Conservation (phyloP, 345 rosid species). For the Euphorbia peplus region DNA sequence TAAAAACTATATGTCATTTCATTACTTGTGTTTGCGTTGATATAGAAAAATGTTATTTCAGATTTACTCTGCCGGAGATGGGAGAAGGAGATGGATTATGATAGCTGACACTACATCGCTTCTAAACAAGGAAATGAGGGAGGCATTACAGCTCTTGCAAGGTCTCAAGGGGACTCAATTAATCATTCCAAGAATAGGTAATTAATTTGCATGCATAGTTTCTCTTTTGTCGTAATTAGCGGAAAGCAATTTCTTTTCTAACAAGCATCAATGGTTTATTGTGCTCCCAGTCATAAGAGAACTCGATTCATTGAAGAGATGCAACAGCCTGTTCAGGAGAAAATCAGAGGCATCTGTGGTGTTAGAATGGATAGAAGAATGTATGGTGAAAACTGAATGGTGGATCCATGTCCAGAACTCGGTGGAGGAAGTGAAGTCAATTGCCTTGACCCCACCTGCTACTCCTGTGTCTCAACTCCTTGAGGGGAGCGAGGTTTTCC, state of each 20-base stretch:
- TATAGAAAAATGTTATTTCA: slow-evolving; percentile 28
- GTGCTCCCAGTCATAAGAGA: slow-evolving; percentile 60
- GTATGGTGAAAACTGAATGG: slow-evolving; percentile 60
- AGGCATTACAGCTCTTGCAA: slow-evolving; percentile 69
- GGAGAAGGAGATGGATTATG: slow-evolving; percentile 65
- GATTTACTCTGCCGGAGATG: slow-evolving; percentile 38
- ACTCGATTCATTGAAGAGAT: slow-evolving; percentile 56
- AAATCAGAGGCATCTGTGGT: slow-evolving; percentile 50
- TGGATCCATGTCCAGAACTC: slow-evolving; percentile 80
- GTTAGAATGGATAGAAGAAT: slow-evolving; percentile 78
- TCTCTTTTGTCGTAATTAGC: background rate
- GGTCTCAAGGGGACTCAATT: slow-evolving; percentile 81
- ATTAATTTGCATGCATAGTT: slow-evolving; percentile 6
- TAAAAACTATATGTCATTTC: background rate
- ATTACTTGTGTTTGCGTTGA: background rate
- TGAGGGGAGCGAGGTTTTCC: slow-evolving; percentile 23
- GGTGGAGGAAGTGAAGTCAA: slow-evolving; percentile 47
- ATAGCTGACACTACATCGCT: slow-evolving; percentile 67
- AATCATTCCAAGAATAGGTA: slow-evolving; percentile 76
- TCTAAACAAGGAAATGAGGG: slow-evolving; percentile 63
- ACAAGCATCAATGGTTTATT: background rate
- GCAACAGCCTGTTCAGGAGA: slow-evolving; percentile 49
- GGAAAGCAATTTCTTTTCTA: background rate
- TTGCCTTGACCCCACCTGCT: slow-evolving; percentile 66
- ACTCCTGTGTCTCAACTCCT: slow-evolving; percentile 48